Evolutionary conservation across 495 filamentous ascomycete species (phyloP).

Genomic region (Hyaloscypha finlandica): DNA sequence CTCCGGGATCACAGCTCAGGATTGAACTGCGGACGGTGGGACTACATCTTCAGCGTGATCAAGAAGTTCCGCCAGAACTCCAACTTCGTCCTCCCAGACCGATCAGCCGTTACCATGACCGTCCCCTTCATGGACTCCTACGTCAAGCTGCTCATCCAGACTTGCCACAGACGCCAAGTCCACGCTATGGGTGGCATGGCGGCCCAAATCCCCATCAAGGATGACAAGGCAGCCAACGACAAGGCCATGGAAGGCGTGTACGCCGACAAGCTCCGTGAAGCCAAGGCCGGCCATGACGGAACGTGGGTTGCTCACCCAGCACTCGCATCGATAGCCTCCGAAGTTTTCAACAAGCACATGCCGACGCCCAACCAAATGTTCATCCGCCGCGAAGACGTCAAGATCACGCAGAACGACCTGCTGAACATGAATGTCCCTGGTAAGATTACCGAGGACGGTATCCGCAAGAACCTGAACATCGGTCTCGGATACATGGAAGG

Average conservation of each 20-base stretch:
- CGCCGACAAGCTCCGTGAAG: conserved; percentile 95
- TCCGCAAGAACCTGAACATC: conserved; percentile 97
- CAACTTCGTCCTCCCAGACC: conserved; percentile 91
- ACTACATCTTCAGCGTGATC: conserved; percentile 99
- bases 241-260: conserved; percentile 92
- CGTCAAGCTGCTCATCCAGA: conserved; percentile 94
- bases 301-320: conserved; percentile 97
- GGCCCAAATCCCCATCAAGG: conserved; percentile 98
- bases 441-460: conserved; percentile 90
- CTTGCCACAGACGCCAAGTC: conserved; percentile 91
- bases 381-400: conserved; percentile 84
- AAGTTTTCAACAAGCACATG: conserved; percentile 99
- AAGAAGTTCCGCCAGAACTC: conserved; percentile 98
- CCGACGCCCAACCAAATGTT: conserved; percentile 98
- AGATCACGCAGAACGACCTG: conserved; percentile 84
- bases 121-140: conserved; percentile 99
- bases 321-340: conserved; percentile 82
- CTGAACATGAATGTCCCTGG: conserved; percentile 99
- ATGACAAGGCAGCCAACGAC: conserved; percentile 86
- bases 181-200: conserved; percentile 99
- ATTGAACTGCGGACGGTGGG: conserved; percentile 98
- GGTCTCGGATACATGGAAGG: conserved; percentile 98
- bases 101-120: conserved; percentile 92
- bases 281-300: conserved; percentile 92
- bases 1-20: conserved; percentile 95